Evolutionary conservation across 2,329 filamentous ascomycete species (phyloP), one percentile per base, ranked within the genome.

Genomic region (Colletotrichum camelliae): DNA sequence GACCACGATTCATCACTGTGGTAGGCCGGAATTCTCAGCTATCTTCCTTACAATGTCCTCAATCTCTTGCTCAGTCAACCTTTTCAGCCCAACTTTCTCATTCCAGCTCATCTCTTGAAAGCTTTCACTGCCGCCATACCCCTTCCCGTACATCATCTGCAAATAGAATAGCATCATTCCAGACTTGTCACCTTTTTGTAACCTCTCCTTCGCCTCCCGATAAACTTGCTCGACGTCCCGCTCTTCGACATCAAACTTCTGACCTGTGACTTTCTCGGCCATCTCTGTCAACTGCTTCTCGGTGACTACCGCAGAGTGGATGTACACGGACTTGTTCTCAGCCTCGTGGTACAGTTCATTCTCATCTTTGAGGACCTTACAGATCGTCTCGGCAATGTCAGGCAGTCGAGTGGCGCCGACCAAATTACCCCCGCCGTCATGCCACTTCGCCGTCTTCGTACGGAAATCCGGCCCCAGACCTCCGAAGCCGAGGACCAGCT

Each of bases 251-350:
- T 35, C 24, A 21, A 75, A 75, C 7, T 43, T 72, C 5, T 39
- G 29, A 3, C 68, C 72, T 2, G 68, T 75, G 8, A 67, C 29
- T 71, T 81, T 81, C 69, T 80, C 79, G 2, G 77, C 78, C 4
- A 78, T 65, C 33, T 75, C 82, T 4, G 92, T 79, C 3, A 93
- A 81, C 65, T 91, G 84, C 4, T 87, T 87, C 81, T 91, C 89
- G 1, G 86, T 88, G 0, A 87, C 85, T 16, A 84, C 84, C 67
- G 89, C 88, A 4, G 86, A 89, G 13, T 88, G 86, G 13, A 92
- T 80, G 75, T 87, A 89, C 31, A 93, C 81, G 75, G 88, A 87
- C 64, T 88, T 84, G 79, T 93, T 92, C 75, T 83, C 87, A 0
- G 89, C 91, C 66, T 86, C 82, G 1, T 85, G 82, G 1, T 87